phyloP scores from a whole-genome alignment of 2,329 filamentous ascomycete species.

The Aureobasidium subglaciale region DNA sequence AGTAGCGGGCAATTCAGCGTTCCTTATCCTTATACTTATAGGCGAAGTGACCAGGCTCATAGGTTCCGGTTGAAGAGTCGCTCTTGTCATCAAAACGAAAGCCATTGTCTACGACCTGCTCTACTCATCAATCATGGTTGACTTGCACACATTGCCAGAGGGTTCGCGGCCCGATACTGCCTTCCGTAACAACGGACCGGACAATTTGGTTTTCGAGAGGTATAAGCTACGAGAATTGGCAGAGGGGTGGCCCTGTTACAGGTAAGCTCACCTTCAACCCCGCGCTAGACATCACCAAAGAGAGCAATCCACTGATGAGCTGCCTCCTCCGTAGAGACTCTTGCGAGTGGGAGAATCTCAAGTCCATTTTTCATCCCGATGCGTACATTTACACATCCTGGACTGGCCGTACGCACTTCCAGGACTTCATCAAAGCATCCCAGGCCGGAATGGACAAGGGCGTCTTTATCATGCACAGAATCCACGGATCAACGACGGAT shows the following conservation, averaged over 20 bases:
- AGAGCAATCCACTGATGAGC: constrained; percentile 14
- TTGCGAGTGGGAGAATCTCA: constrained; percentile 48
- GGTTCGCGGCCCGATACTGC: constrained; percentile 22
- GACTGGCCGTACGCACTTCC: constrained; percentile 38
- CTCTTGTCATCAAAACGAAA: too few species aligned
- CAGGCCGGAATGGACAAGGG: constrained; percentile 37
- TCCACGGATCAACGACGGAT: constrained; percentile 38
- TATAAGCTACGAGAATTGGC: constrained; percentile 43
- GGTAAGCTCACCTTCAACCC: constrained; percentile 22
- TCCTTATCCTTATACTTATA: too few species aligned
- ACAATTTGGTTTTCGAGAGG: constrained; percentile 38
- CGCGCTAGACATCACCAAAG: not conserved
- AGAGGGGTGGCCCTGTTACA: constrained; percentile 45
- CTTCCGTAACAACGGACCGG: constrained; percentile 43
- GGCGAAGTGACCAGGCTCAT: too few species aligned
- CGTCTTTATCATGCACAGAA: constrained; percentile 39
- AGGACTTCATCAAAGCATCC: constrained; percentile 36
- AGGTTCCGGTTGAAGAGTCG: too few species aligned
- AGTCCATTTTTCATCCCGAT: constrained; percentile 43
- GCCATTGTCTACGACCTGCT: too few species aligned
- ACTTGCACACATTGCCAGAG: constrained; percentile 15
- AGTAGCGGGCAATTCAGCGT: too few species aligned
- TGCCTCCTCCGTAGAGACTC: constrained; percentile 28
- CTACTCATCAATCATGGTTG: not conserved
- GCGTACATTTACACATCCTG: constrained; percentile 47